A percentile compares a stretch with the other conserved stretches of the same genome.
Conservation (phyloP, 2,329 filamentous ascomycete genomes). For the Talaromyces sp. region DNA sequence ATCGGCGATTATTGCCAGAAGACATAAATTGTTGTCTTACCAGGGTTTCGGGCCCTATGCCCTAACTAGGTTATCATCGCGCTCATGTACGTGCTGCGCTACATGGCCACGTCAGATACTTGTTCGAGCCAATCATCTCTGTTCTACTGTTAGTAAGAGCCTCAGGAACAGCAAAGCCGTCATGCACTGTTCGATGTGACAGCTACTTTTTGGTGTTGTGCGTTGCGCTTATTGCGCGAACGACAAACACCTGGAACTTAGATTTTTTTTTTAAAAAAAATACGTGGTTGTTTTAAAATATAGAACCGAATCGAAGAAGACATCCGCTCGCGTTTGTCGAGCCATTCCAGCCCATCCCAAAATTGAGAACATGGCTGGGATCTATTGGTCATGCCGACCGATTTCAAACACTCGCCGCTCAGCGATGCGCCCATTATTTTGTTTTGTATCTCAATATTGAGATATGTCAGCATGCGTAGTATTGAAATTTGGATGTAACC, state of each 20-base stretch:
- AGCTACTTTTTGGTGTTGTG: background rate
- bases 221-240: background rate
- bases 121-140: background rate
- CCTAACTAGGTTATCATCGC: background rate
- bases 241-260: background rate
- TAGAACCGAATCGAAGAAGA: background rate
- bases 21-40: background rate
- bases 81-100: background rate
- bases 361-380: background rate
- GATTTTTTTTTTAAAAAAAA: background rate
- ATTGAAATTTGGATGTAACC: background rate
- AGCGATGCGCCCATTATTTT: background rate
- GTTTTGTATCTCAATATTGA: background rate
- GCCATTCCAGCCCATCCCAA: background rate
- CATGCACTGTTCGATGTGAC: background rate
- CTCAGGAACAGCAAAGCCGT: background rate
- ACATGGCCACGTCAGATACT: background rate
- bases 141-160: background rate
- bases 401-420: background rate
- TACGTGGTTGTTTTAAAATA: background rate
- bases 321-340: background rate
- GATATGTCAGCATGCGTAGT: background rate
- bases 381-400: background rate
- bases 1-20: background rate
- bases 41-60: background rate